Percentiles rank a stretch among this genome's conserved stretches.
phyloP scores from a whole-genome alignment of 2,329 filamentous ascomycete genomes.

The Juglanconis sp. region DNA sequence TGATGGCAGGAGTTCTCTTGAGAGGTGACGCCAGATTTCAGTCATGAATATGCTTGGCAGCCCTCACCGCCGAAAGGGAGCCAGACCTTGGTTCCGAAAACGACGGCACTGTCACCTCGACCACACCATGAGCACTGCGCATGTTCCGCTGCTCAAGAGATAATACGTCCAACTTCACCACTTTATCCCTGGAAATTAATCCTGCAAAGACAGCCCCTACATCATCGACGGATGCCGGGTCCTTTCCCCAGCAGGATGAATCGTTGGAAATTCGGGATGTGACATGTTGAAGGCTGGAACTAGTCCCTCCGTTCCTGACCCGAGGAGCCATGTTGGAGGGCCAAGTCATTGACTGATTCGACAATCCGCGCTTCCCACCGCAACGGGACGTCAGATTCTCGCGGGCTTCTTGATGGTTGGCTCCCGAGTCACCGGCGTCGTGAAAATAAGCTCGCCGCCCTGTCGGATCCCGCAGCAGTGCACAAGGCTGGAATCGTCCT shows the following conservation, averaged over 20 bases:
- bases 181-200: no score
- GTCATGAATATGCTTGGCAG: neutral
- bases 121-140: neutral
- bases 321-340: constrained; percentile 21
- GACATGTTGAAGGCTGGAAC: neutral
- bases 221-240: no score
- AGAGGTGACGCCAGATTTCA: no score
- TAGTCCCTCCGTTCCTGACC: neutral
- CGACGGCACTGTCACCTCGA: neutral
- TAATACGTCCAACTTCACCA: neutral
- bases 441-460: constrained; percentile 18
- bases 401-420: constrained; percentile 21
- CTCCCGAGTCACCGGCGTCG: constrained; percentile 13
- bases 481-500: constrained; percentile 21
- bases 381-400: neutral
- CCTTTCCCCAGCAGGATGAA: neutral
- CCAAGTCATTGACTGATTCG: constrained; percentile 27
- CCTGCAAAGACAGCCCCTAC: no score
- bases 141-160: neutral
- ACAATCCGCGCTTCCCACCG: constrained; percentile 19
- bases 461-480: constrained; percentile 1
- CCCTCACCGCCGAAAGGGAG: neutral
- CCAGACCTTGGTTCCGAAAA: neutral
- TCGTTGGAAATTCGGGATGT: neutral
- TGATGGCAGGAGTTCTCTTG: neutral